Conservation (phyloP, 2,329 filamentous ascomycete species). For the Ramularia endophylla region DNA sequence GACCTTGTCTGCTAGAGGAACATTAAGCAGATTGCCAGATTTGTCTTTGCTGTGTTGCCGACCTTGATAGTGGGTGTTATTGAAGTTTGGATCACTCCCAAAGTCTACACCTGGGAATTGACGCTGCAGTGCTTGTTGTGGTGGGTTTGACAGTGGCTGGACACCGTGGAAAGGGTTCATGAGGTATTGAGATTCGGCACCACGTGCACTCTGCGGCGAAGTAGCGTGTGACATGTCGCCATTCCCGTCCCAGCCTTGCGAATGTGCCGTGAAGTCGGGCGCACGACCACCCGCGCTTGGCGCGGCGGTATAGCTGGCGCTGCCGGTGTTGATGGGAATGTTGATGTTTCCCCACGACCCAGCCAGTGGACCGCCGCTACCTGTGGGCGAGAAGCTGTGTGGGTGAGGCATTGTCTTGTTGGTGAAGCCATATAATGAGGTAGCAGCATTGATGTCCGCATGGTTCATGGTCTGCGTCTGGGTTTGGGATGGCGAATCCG, state of each 20-base stretch:
- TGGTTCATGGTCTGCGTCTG: no score
- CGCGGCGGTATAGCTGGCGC: no score
- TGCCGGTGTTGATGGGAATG: no score
- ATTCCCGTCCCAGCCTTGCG: background rate
- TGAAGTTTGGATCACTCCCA: conserved; percentile 13
- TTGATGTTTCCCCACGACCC: no score
- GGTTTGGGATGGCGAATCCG: no score
- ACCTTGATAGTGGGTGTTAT: conserved; percentile 3
- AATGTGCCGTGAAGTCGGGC: background rate
- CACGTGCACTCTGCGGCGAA: background rate
- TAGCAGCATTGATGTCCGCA: no score
- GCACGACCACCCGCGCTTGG: background rate
- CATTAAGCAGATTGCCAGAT: conserved; percentile 9
- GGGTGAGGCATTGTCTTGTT: no score
- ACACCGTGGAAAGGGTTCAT: background rate
- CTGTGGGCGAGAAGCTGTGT: no score
- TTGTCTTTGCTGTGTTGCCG: conserved; percentile 7
- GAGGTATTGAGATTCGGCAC: background rate
- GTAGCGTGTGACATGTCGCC: background rate
- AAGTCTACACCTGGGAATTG: conserved; percentile 6
- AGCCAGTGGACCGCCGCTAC: no score
- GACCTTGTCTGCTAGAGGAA: conserved; percentile 8
- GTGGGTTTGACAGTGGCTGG: background rate
- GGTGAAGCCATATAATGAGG: no score
- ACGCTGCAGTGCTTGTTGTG: background rate